Evolutionary conservation across 1,284 basidiomycete species (phyloP).

Genomic region (Pseudozyma sp.): DNA sequence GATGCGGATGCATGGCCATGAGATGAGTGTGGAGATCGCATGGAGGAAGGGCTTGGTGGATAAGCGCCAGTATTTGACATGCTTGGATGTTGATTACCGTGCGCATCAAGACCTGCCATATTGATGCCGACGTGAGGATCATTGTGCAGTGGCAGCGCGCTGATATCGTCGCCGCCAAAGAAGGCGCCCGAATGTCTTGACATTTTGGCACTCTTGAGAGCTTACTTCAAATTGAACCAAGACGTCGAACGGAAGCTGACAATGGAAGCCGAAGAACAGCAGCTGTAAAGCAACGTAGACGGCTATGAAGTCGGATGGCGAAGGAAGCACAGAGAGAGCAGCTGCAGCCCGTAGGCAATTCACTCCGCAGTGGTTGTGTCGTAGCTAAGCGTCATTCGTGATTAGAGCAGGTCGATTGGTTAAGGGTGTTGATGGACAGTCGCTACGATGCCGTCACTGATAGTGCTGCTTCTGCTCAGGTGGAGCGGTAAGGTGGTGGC

Average conservation of each 20-base stretch:
- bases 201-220: constrained; percentile 18
- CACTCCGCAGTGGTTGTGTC: constrained; percentile 8
- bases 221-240: not conserved
- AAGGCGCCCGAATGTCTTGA: constrained; percentile 47
- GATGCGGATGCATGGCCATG: constrained; percentile 39
- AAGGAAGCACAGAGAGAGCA: not conserved
- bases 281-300: too few species aligned
- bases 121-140: constrained; percentile 55
- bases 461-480: too few species aligned
- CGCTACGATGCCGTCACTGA: too few species aligned
- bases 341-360: constrained; percentile 24
- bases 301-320: not conserved
- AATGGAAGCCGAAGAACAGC: not conserved
- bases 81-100: constrained; percentile 22
- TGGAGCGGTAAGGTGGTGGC: too few species aligned
- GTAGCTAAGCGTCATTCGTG: constrained; percentile 25
- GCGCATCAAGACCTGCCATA: constrained; percentile 40
- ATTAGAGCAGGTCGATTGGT: not conserved
- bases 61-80: constrained; percentile 15
- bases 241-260: not conserved
- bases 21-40: constrained; percentile 40
- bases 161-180: constrained; percentile 49
- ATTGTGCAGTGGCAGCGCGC: constrained; percentile 40
- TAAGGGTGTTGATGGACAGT: too few species aligned
- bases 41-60: constrained; percentile 41